Evolutionary conservation across 352 stramenopile species (phyloP).

Genomic region (Phytophthora lateralis): DNA sequence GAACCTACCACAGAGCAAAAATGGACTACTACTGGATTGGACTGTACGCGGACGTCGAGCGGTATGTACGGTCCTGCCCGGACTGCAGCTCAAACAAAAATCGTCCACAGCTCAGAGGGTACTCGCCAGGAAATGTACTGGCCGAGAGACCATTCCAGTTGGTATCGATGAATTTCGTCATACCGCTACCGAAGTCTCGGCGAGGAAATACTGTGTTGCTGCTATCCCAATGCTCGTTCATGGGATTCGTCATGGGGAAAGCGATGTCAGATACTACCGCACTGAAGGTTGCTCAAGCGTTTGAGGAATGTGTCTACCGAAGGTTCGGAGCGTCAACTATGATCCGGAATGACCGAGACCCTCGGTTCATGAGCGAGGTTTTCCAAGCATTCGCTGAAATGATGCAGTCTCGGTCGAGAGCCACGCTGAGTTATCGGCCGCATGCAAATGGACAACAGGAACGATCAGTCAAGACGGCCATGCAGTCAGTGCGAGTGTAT

Average conservation of each 20-base stretch:
- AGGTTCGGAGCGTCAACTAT: not conserved
- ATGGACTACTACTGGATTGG: slow-evolving; percentile 4
- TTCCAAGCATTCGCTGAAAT: no score
- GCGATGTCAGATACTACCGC: slow-evolving; percentile 3
- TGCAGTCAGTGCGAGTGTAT: not conserved
- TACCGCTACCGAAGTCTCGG: not conserved
- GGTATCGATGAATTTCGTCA: not conserved
- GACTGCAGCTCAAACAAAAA: slow-evolving; percentile 9
- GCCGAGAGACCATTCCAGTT: no score
- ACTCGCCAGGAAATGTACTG: not conserved
- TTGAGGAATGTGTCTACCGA: slow-evolving; percentile 9
- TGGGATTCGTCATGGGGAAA: slow-evolving; percentile 2
- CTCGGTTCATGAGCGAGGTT: not conserved
- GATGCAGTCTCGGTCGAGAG: no score
- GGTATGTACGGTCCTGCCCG: not conserved
- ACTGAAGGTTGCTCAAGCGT: slow-evolving; percentile 1
- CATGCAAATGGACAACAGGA: no score
- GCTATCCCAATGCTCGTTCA: slow-evolving; percentile 4
- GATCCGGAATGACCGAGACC: slow-evolving; percentile 7
- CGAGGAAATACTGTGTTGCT: not conserved
- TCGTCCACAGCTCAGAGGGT: not conserved
- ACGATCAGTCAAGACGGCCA: not conserved
- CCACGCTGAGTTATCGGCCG: no score
- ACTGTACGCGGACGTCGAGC: slow-evolving; percentile 1
- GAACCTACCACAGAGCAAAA: slow-evolving; percentile 1